A percentile compares a stretch with the other conserved stretches of the same genome.
These are phyloP conservation scores for Helenozyma rhizophorensis DNA, from an alignment of 805 yeast genomes.

Conservation along the genomic window DNA sequence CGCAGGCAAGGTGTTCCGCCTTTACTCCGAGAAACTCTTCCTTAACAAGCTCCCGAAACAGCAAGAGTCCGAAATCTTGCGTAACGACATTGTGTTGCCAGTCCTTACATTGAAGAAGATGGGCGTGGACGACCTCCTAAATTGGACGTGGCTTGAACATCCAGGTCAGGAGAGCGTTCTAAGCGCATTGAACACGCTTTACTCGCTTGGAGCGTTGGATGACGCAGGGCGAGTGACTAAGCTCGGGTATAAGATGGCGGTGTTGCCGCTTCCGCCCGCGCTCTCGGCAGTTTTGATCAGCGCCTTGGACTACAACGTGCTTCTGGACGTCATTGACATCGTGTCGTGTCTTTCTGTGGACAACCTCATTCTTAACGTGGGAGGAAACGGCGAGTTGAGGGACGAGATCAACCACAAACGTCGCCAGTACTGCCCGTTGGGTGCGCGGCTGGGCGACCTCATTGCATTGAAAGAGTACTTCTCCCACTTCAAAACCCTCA, in stretches of 20 bases:
- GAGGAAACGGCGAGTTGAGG: constrained; percentile 60
- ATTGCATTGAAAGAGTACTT: constrained; percentile 75
- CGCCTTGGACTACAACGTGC: constrained; percentile 57
- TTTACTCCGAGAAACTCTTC: constrained; percentile 74
- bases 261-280: constrained; percentile 89
- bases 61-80: constrained; percentile 89
- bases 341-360: constrained; percentile 93
- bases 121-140: constrained; percentile 76
- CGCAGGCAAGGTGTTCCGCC: constrained; percentile 77
- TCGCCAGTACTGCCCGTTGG: constrained; percentile 62
- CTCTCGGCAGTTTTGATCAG: constrained; percentile 77
- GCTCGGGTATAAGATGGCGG: constrained; percentile 81
- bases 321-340: constrained; percentile 74
- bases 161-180: constrained; percentile 78
- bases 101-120: constrained; percentile 77
- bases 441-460: constrained; percentile 77
- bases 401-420: constrained; percentile 82
- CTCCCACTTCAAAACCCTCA: constrained; percentile 43
- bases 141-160: constrained; percentile 90
- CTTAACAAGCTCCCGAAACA: constrained; percentile 54
- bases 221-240: constrained; percentile 71
- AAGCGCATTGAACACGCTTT: constrained; percentile 74
- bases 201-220: constrained; percentile 73
- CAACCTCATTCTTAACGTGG: constrained; percentile 74
- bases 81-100: constrained; percentile 83